Evolutionary conservation across 805 yeast species (phyloP).

Genomic region (Candida patagonica): DNA sequence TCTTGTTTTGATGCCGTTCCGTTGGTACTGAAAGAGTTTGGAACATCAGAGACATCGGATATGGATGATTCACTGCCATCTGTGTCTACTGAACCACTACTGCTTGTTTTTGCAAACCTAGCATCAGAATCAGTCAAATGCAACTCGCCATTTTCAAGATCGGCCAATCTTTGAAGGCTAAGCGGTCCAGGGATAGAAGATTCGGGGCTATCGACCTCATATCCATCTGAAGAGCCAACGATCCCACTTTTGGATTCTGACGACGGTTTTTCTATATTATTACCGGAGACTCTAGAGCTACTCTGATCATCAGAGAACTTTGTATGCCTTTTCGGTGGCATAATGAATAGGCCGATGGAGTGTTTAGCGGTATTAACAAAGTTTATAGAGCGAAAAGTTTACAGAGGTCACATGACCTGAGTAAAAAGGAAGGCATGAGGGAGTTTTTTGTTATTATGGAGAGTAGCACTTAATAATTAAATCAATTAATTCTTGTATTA

Average conservation of each 20-base stretch:
- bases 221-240: background rate
- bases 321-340: conserved; percentile 20
- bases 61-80: background rate
- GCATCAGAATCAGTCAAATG: conserved; percentile 11
- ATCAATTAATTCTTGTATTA: no score
- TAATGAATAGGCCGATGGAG: no score
- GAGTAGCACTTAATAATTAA: no score
- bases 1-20: background rate
- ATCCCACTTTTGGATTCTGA: background rate
- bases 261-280: background rate
- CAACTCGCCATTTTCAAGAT: conserved; percentile 2
- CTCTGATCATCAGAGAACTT: conserved; percentile 16
- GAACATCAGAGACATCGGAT: no score
- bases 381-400: no score
- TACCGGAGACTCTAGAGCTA: background rate
- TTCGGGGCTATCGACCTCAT: background rate
- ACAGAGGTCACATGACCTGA: no score
- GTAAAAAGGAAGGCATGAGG: no score
- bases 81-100: background rate
- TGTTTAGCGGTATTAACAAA: no score
- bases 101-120: conserved; percentile 6
- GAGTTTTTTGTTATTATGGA: no score
- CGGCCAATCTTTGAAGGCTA: conserved; percentile 9
- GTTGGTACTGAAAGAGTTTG: background rate
- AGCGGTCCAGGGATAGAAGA: conserved; percentile 12